These are phyloP conservation scores for Closterium sp. DNA, from an alignment of 139 green algal species.

Conservation along the genomic window DNA sequence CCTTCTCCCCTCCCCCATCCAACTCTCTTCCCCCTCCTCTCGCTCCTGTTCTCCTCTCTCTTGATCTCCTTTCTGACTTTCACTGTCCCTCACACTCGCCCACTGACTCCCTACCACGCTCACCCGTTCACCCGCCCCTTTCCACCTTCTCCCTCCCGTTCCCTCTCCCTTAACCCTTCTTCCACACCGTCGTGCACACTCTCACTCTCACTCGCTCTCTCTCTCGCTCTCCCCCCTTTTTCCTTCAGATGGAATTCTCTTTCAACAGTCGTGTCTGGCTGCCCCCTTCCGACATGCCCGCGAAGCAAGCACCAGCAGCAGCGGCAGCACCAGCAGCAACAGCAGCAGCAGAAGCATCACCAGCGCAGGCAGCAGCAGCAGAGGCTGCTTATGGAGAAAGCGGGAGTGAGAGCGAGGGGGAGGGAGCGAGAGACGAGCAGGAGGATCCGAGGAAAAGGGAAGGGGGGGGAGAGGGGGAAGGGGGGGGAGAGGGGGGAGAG, in stretches of 20 bases:
- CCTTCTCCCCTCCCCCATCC: not conserved
- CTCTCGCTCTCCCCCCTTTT: not conserved
- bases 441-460: no score
- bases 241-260: conserved; percentile 62
- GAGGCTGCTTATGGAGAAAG: not conserved
- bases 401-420: not conserved
- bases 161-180: not conserved
- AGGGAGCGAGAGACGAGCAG: not conserved
- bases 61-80: not conserved
- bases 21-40: not conserved
- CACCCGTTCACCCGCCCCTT: not conserved
- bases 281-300: not conserved
- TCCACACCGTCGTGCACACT: no score
- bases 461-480: no score
- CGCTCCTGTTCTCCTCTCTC: not conserved
- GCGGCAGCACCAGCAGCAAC: not conserved
- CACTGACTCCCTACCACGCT: no score
- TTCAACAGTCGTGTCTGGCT: conserved; percentile 52
- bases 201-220: not conserved
- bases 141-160: conserved; percentile 1
- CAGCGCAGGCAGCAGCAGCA: not conserved
- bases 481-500: no score
- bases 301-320: not conserved
- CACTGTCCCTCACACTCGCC: not conserved
- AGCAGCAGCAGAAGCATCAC: not conserved